Evolutionary conservation across 306 rosid species (phyloP), one percentile per base, ranked within the genome.

Genomic region (Corylus americana): DNA sequence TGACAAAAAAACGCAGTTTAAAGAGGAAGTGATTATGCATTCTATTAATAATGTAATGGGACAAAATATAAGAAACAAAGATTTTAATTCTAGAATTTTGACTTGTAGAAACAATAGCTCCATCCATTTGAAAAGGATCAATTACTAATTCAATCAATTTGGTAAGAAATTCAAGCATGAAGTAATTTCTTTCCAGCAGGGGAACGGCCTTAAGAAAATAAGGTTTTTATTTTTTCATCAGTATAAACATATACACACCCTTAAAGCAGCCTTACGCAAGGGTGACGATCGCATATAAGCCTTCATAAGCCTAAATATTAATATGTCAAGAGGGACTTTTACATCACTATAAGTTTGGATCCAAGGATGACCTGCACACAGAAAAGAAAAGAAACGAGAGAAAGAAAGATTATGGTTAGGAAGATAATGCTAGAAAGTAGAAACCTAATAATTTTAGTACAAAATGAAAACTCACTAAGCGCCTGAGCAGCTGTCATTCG

Each of bases 401-500:
- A 37, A 66, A 44, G 83, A 63, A 83, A 75, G n/a, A 79, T 86
- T 71, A 74, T 69, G 63, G 68, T 59, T 55, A 62, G 66, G 72
- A 57, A 62, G 73, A 74, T 42, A 74, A 58, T 54, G 73, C 58
- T 16, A 69, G 74, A 50, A 42, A 2, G 16, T 39, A 55, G 76
- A 83, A 85, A 70, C 25, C 72, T 29, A 50, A 17, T 42, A 54
- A 88, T 50, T 16, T 67, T 51, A 67, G n/a, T 74, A 82, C 20
- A 37, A 44, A 71, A 14, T 63, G 76, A 50, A 71, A 59, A 90
- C 97, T 89, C 84, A 96, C 99, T 88, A 78, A 96, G 77, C 48
- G 99, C 97, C 83, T 96, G 99, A 55, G 99, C 89, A 81, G 99
- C 99, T 20, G 99, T 89, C 87, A 96, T 88, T 85, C 99, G 90